A percentile compares a stretch with the other conserved stretches of the same genome.
Evolutionary conservation across 2,329 filamentous ascomycete genomes (phyloP).

Genomic region (Fonsecaea monophora): DNA sequence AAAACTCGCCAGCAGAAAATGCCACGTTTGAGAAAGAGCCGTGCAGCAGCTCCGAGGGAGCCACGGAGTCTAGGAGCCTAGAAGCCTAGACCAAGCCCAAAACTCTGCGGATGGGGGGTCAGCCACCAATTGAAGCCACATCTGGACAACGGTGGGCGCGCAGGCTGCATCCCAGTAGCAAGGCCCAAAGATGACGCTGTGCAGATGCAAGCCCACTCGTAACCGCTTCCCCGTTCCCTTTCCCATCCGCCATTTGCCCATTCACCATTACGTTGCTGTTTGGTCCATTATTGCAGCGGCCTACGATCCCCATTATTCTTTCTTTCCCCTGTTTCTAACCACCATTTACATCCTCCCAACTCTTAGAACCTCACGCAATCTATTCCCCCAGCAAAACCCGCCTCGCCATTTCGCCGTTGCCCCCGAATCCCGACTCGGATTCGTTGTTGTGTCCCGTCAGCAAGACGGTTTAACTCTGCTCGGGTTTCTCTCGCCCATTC

Average conservation of each 20-base stretch:
- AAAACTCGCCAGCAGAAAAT: constrained; percentile 8
- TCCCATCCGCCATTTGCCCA: constrained; percentile 25
- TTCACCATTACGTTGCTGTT: constrained; percentile 12
- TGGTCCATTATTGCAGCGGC: constrained; percentile 9
- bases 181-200: constrained; percentile 19
- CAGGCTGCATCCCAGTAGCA: neutral
- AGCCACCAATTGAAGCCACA: constrained; percentile 13
- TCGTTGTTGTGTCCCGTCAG: neutral
- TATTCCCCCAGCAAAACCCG: constrained; percentile 7
- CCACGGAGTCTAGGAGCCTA: neutral
- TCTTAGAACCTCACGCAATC: constrained; percentile 16
- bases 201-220: constrained; percentile 4
- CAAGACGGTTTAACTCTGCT: neutral
- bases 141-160: constrained; percentile 9
- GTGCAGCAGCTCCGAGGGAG: neutral
- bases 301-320: constrained; percentile 21
- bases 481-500: neutral
- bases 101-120: neutral
- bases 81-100: constrained; percentile 5
- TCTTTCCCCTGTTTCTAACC: constrained; percentile 10
- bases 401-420: constrained; percentile 6
- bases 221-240: constrained; percentile 24
- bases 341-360: constrained; percentile 16
- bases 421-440: constrained; percentile 4
- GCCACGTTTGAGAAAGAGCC: constrained; percentile 15